Percentiles rank a stretch among this genome's conserved stretches.
phyloP scores from a whole-genome alignment of 768 basidiomycete genomes.

The Lentinula aciculospora region DNA sequence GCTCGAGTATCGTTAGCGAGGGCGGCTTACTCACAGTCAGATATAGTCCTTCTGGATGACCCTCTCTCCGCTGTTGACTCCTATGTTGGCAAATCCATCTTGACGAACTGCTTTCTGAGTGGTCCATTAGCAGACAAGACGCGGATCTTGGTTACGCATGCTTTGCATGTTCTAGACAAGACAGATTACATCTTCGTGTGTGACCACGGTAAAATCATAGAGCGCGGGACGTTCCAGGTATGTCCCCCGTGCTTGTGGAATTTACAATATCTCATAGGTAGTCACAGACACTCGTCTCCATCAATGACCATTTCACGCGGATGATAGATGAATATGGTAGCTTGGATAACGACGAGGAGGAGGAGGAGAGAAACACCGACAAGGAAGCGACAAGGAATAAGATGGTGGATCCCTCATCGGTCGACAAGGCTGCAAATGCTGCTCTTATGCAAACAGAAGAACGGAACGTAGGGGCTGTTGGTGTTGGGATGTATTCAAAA shows the following conservation, averaged over 20 bases:
- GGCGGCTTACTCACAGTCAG: conserved; percentile 67
- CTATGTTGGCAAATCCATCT: conserved; percentile 62
- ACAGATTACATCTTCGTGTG: conserved; percentile 62
- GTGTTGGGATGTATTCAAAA: conserved; percentile 39
- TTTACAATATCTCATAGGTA: conserved; percentile 5
- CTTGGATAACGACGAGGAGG: conserved; percentile 19
- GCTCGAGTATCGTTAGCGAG: conserved; percentile 72
- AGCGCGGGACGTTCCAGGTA: conserved; percentile 57
- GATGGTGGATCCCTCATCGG: conserved; percentile 9
- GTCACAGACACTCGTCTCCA: conserved; percentile 8
- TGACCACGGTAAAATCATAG: conserved; percentile 51
- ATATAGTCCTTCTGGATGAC: conserved; percentile 81
- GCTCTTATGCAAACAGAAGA: conserved; percentile 35
- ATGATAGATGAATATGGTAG: conserved; percentile 52
- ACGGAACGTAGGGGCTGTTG: conserved; percentile 46
- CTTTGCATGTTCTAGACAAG: conserved; percentile 51
- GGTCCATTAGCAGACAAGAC: conserved; percentile 52
- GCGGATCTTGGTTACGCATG: conserved; percentile 57
- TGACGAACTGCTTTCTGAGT: conserved; percentile 55
- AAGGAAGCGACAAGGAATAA: not conserved
- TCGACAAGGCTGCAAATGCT: conserved; percentile 1
- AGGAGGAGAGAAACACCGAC: not conserved
- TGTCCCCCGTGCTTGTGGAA: conserved; percentile 7
- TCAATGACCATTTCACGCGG: conserved; percentile 5
- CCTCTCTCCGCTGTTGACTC: conserved; percentile 78